These are phyloP conservation scores for Sinapis alba DNA, from an alignment of 441 rosid species.

Conservation along the genomic window DNA sequence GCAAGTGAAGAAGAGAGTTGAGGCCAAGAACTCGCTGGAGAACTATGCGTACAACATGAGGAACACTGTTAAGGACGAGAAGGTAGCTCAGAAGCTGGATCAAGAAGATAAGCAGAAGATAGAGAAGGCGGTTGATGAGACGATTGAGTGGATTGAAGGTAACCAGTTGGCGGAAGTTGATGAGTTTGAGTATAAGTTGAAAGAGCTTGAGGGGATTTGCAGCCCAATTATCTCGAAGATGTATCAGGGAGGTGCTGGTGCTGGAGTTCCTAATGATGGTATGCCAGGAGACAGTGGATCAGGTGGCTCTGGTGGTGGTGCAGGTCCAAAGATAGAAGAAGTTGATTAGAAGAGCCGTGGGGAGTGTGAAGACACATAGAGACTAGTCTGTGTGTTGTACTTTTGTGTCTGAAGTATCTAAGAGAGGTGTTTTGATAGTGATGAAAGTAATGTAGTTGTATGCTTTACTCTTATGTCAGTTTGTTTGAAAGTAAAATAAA, in stretches of 20 bases:
- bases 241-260: slow-evolving; percentile 47
- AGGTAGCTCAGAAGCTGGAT: slow-evolving; percentile 38
- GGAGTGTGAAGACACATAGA: neutral
- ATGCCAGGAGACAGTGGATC: slow-evolving; percentile 36
- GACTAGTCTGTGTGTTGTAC: neutral
- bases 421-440: neutral
- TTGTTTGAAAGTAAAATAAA: neutral
- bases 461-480: neutral
- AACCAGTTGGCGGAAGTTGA: slow-evolving; percentile 54
- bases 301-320: slow-evolving; percentile 34
- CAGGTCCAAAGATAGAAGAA: slow-evolving; percentile 67
- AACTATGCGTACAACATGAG: slow-evolving; percentile 56
- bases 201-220: slow-evolving; percentile 53
- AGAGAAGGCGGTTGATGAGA: slow-evolving; percentile 47
- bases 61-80: slow-evolving; percentile 56
- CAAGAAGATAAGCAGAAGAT: slow-evolving; percentile 53
- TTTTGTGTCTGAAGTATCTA: neutral
- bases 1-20: slow-evolving; percentile 55
- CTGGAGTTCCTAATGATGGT: slow-evolving; percentile 20
- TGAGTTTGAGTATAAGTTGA: slow-evolving; percentile 58
- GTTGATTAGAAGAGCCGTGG: slow-evolving; percentile 43
- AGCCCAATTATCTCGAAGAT: slow-evolving; percentile 57
- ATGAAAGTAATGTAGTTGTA: neutral
- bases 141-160: slow-evolving; percentile 55
- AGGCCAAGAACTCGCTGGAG: slow-evolving; percentile 55